Evolutionary conservation across 345 rosid genomes (phyloP).

Genomic region (Eucalyptus sideroxylon): DNA sequence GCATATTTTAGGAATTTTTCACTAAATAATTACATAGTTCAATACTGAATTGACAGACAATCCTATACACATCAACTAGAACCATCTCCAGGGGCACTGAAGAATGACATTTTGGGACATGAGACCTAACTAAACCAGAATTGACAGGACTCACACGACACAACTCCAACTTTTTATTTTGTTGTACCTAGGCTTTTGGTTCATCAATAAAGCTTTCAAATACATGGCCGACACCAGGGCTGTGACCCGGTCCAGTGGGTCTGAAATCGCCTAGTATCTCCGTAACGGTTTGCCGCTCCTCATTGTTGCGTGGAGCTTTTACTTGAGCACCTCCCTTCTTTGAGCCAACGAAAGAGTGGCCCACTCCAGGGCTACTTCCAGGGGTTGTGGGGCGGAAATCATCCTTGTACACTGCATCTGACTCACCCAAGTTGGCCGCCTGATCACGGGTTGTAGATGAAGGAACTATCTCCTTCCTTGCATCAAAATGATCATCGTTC

Average conservation of each 20-base stretch:
- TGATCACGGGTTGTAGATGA: neutral
- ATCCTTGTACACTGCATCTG: neutral
- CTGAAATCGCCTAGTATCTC: neutral
- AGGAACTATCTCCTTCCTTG: neutral
- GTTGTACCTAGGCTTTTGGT: constrained; percentile 8
- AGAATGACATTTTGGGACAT: neutral
- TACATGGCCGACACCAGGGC: constrained; percentile 44
- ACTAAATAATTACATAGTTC: neutral
- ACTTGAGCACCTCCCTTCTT: neutral
- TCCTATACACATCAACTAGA: neutral
- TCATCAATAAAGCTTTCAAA: neutral
- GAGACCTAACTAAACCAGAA: neutral
- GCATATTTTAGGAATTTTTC: neutral
- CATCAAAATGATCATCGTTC: neutral
- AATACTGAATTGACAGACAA: neutral
- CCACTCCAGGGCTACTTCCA: constrained; percentile 27
- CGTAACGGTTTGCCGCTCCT: neutral
- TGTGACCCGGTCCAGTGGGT: constrained; percentile 46
- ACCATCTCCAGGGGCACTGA: neutral
- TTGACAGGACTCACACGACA: neutral
- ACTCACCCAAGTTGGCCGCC: neutral
- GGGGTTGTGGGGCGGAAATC: constrained; percentile 22
- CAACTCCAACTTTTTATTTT: neutral
- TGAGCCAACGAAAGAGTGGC: constrained; percentile 1
- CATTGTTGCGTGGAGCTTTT: neutral